phyloP scores from a whole-genome alignment of 2,329 filamentous ascomycete species.

The Nectriaceae sp. region DNA sequence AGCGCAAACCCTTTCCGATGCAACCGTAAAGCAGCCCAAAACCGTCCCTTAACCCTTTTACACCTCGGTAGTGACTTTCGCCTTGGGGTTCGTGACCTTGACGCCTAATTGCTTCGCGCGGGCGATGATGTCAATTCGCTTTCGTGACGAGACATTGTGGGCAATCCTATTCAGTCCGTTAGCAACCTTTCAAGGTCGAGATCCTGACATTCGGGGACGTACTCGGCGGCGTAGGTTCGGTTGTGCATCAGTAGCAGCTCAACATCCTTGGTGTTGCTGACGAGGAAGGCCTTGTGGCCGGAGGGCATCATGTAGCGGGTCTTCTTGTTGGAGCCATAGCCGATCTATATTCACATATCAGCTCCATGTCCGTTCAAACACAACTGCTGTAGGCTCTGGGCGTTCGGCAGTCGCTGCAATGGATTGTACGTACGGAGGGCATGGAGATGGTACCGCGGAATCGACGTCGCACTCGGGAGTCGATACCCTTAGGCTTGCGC shows the following conservation, averaged over 20 bases:
- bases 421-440: slow-evolving; percentile 80
- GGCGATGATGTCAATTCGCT: slow-evolving; percentile 97
- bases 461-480: slow-evolving; percentile 94
- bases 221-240: slow-evolving; percentile 98
- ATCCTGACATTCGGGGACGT: too few relatives aligned
- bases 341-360: slow-evolving; percentile 66
- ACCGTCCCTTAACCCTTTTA: slow-evolving; percentile 47
- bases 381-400: not conserved
- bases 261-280: slow-evolving; percentile 94
- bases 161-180: slow-evolving; percentile 69
- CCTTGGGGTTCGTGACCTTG: slow-evolving; percentile 99
- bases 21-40: slow-evolving; percentile 34
- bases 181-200: not conserved
- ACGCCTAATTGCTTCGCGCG: slow-evolving; percentile 98
- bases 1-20: slow-evolving; percentile 34
- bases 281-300: slow-evolving; percentile 99
- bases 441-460: slow-evolving; percentile 96
- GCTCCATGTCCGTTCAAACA: slow-evolving; percentile 4
- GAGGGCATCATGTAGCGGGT: slow-evolving; percentile 98
- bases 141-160: slow-evolving; percentile 96
- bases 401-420: not conserved
- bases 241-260: slow-evolving; percentile 99
- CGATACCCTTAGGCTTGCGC: slow-evolving; percentile 99
- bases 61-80: slow-evolving; percentile 95
- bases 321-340: slow-evolving; percentile 99